phyloP scores from a whole-genome alignment of 352 stramenopile species.

The Phytophthora nicotianae region DNA sequence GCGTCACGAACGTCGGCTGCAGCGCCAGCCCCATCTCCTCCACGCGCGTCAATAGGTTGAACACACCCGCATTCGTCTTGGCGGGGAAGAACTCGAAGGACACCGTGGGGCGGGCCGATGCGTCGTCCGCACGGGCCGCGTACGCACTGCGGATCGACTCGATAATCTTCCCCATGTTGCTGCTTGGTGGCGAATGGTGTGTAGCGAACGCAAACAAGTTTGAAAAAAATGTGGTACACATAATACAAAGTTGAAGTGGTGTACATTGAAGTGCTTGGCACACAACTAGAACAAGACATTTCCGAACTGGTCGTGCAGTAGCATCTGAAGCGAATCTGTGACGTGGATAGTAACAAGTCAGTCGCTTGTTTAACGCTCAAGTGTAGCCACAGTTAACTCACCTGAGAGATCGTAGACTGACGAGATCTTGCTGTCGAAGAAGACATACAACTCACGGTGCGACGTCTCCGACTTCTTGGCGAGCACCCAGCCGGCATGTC shows the following conservation, averaged over 20 bases:
- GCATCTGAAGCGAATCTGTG: slow-evolving; percentile 51
- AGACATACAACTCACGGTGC: slow-evolving; percentile 57
- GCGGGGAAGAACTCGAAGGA: slow-evolving; percentile 90
- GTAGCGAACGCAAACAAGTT: not conserved
- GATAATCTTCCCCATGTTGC: slow-evolving; percentile 82
- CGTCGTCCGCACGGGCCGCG: slow-evolving; percentile 38
- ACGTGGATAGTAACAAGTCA: slow-evolving; percentile 18
- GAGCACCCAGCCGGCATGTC: slow-evolving; percentile 61
- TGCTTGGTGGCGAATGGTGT: slow-evolving; percentile 5
- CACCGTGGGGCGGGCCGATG: slow-evolving; percentile 55
- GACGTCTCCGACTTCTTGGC: slow-evolving; percentile 53
- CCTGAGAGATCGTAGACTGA: slow-evolving; percentile 59
- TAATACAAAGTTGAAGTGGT: not conserved
- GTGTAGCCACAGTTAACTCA: slow-evolving; percentile 22
- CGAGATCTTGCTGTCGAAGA: slow-evolving; percentile 68
- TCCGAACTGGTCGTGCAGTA: slow-evolving; percentile 60
- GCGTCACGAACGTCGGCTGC: slow-evolving; percentile 87
- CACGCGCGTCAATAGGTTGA: slow-evolving; percentile 84
- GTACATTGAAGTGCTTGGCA: not conserved
- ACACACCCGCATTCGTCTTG: slow-evolving; percentile 86
- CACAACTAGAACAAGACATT: slow-evolving; percentile 52
- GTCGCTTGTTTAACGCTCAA: not conserved
- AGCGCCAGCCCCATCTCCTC: slow-evolving; percentile 88
- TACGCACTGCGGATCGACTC: slow-evolving; percentile 72
- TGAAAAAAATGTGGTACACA: slow-evolving; percentile 12